A percentile compares a stretch with the other conserved stretches of the same genome.
phyloP scores from a whole-genome alignment of 768 basidiomycete species.

The Mycena pura region DNA sequence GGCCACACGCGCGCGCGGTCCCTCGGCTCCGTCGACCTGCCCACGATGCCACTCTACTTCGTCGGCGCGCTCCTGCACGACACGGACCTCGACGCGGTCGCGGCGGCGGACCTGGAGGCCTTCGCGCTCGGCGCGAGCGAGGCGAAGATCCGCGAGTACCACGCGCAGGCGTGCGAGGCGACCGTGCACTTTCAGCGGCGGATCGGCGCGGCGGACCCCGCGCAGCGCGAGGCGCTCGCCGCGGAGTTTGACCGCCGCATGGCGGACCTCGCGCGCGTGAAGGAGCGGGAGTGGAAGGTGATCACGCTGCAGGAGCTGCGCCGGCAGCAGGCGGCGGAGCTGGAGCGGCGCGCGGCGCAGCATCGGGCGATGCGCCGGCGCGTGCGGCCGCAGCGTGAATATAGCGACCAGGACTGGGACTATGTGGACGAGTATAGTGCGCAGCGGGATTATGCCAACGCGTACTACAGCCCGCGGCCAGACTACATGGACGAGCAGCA shows the following conservation, averaged over 20 bases:
- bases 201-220: constrained; percentile 5
- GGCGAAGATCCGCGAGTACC: constrained; percentile 26
- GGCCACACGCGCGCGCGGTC: too few relatives aligned
- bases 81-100: constrained; percentile 25
- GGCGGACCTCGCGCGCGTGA: constrained; percentile 16
- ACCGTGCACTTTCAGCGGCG: constrained; percentile 21
- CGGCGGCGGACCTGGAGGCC: constrained; percentile 14
- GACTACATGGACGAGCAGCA: neutral
- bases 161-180: constrained; percentile 23
- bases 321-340: constrained; percentile 15
- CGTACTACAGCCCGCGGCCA: neutral
- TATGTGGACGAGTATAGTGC: constrained; percentile 8
- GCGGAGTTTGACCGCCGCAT: constrained; percentile 20
- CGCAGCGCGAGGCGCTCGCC: constrained; percentile 7
- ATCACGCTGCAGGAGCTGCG: constrained; percentile 21
- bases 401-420: constrained; percentile 15
- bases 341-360: constrained; percentile 11
- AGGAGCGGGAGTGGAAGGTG: constrained; percentile 27
- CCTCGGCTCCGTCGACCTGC: constrained; percentile 13
- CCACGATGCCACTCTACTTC: constrained; percentile 23
- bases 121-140: constrained; percentile 21
- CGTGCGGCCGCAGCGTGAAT: too few relatives aligned
- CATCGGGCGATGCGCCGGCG: constrained; percentile 21
- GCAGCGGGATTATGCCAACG: neutral
- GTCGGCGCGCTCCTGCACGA: constrained; percentile 23